These are phyloP conservation scores for Thelephora terrestris DNA, from an alignment of 1,284 basidiomycete species.

Conservation along the genomic window DNA sequence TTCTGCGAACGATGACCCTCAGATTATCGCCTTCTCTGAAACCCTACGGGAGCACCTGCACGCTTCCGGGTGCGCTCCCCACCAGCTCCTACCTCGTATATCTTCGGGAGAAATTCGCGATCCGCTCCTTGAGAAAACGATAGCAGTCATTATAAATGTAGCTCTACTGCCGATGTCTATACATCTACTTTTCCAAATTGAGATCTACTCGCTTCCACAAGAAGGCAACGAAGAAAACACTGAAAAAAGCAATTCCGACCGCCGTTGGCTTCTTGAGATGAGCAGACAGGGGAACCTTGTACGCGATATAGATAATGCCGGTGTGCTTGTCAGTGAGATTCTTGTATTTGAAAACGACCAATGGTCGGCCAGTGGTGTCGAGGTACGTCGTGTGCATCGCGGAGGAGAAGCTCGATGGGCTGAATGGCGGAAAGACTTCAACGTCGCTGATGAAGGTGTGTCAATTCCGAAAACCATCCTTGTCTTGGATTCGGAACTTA, in stretches of 20 bases:
- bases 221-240: slow-evolving; percentile 52
- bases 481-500: slow-evolving; percentile 33
- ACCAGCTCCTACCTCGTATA: no score
- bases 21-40: no score
- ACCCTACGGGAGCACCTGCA: no score
- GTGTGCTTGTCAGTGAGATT: slow-evolving; percentile 74
- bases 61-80: no score
- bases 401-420: slow-evolving; percentile 48
- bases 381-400: slow-evolving; percentile 80
- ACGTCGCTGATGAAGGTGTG: slow-evolving; percentile 48
- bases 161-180: not conserved
- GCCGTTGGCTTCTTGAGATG: slow-evolving; percentile 79
- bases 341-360: slow-evolving; percentile 64
- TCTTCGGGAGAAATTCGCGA: no score
- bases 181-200: slow-evolving; percentile 43
- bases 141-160: no score
- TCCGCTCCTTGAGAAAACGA: no score
- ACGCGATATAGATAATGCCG: slow-evolving; percentile 70
- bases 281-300: slow-evolving; percentile 67
- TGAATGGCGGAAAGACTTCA: slow-evolving; percentile 70
- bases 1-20: no score
- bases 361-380: slow-evolving; percentile 86
- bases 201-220: slow-evolving; percentile 56
- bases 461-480: not conserved
- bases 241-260: slow-evolving; percentile 58